phyloP scores from a whole-genome alignment of 106 monocot genomes.

The Triglochin maritima region DNA sequence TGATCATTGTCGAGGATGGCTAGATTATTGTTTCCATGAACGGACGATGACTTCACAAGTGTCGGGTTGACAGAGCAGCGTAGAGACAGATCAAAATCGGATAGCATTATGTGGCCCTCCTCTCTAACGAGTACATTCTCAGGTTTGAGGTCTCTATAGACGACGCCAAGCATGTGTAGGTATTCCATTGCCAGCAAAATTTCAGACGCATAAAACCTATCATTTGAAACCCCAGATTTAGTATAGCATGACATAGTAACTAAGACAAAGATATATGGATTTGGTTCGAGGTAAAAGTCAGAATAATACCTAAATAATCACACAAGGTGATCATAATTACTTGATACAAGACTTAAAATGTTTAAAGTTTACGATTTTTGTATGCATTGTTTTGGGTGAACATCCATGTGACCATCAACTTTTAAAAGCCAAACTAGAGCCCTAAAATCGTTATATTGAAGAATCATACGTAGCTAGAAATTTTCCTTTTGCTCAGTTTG shows the following conservation, averaged over 20 bases:
- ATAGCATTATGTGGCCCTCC: conserved; percentile 84
- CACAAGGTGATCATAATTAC: no score
- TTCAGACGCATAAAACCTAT: conserved; percentile 10
- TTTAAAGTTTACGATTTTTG: no score
- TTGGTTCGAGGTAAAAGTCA: neutral
- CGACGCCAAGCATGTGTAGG: conserved; percentile 15
- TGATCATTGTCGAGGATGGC: neutral
- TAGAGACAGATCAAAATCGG: conserved; percentile 80
- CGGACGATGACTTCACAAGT: conserved; percentile 6
- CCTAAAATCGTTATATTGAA: no score
- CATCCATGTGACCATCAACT: no score
- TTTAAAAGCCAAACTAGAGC: no score
- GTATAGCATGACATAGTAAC: neutral
- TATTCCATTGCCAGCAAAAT: conserved; percentile 12
- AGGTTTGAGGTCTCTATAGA: conserved; percentile 21
- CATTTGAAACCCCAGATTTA: neutral
- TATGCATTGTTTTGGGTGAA: no score
- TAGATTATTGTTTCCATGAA: neutral
- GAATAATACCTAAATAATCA: neutral
- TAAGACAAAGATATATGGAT: neutral
- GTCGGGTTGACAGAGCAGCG: conserved; percentile 14
- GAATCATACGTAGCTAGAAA: no score
- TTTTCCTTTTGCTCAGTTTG: no score
- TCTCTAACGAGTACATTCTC: conserved; percentile 13
- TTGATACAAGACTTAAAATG: no score